Percentiles rank a stretch among this genome's conserved stretches.
Conservation (phyloP, 2,329 filamentous ascomycete genomes). For the Teratosphaeria nubilosa region DNA sequence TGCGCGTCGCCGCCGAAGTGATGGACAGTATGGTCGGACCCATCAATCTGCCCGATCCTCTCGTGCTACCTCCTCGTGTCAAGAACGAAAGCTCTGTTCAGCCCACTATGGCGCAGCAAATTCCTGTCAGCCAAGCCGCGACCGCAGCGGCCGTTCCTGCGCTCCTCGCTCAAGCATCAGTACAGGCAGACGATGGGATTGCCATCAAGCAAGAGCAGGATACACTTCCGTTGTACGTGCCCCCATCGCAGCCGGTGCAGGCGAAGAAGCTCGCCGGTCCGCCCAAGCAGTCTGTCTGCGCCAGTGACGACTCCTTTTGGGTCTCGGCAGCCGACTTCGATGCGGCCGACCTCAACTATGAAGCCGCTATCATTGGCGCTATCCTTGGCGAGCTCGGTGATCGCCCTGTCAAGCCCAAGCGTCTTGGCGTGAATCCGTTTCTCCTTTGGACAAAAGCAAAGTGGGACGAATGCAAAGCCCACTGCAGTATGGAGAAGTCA, state of each 20-base stretch:
- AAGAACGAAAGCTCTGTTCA: conserved; percentile 31
- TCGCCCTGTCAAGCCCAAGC: conserved; percentile 59
- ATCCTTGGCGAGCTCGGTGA: conserved; percentile 59
- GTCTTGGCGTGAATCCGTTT: conserved; percentile 74
- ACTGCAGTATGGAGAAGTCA: conserved; percentile 53
- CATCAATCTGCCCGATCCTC: conserved; percentile 63
- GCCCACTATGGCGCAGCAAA: conserved; percentile 9
- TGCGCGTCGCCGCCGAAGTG: conserved; percentile 81
- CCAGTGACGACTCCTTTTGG: conserved; percentile 24
- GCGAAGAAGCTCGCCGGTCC: conserved; percentile 14
- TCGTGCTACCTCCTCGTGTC: conserved; percentile 49
- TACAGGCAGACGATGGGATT: neutral
- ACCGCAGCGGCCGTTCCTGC: neutral
- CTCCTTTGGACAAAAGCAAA: conserved; percentile 75
- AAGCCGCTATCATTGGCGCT: conserved; percentile 47
- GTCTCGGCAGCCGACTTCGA: conserved; percentile 13
- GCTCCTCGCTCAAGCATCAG: neutral
- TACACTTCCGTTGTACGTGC: conserved; percentile 1
- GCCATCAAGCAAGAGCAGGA: conserved; percentile 19
- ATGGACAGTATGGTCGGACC: conserved; percentile 71
- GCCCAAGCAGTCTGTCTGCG: conserved; percentile 21
- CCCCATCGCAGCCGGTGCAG: conserved; percentile 13
- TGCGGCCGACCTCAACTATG: conserved; percentile 40
- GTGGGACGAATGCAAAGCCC: conserved; percentile 51
- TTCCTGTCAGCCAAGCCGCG: neutral